phyloP scores from a whole-genome alignment of 305 asterid genomes.

The Solanum hybrid region DNA sequence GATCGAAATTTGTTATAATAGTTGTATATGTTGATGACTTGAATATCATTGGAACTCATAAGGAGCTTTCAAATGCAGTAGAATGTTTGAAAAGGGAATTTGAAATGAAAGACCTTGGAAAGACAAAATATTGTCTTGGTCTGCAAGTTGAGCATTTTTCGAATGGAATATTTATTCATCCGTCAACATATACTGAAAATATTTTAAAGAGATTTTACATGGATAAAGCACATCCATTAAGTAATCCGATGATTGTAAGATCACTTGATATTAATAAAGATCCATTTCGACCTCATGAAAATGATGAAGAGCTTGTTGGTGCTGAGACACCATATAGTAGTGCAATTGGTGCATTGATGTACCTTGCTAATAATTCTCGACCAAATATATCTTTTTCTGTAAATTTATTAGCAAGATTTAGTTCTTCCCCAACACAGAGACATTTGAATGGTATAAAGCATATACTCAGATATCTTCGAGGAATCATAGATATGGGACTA shows the following conservation, averaged over 20 bases:
- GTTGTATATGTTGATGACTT: neutral
- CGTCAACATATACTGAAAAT: neutral
- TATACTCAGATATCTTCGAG: neutral
- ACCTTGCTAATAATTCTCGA: neutral
- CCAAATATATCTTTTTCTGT: neutral
- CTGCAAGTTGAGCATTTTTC: neutral
- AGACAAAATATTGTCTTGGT: neutral
- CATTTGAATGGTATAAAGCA: neutral
- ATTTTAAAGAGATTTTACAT: too few relatives aligned
- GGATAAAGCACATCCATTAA: neutral
- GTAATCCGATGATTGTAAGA: neutral
- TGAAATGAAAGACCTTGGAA: neutral
- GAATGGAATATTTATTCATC: neutral
- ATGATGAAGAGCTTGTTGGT: neutral
- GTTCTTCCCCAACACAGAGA: neutral
- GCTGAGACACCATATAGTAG: neutral
- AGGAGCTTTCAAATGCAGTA: neutral
- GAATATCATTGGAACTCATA: neutral
- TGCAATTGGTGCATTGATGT: neutral
- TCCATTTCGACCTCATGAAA: neutral
- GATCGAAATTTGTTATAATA: neutral
- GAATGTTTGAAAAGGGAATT: neutral
- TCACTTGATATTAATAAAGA: neutral
- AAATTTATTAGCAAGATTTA: neutral
- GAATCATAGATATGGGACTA: neutral